phyloP scores from a whole-genome alignment of 768 basidiomycete genomes.

The Xanthoconium purpureum region DNA sequence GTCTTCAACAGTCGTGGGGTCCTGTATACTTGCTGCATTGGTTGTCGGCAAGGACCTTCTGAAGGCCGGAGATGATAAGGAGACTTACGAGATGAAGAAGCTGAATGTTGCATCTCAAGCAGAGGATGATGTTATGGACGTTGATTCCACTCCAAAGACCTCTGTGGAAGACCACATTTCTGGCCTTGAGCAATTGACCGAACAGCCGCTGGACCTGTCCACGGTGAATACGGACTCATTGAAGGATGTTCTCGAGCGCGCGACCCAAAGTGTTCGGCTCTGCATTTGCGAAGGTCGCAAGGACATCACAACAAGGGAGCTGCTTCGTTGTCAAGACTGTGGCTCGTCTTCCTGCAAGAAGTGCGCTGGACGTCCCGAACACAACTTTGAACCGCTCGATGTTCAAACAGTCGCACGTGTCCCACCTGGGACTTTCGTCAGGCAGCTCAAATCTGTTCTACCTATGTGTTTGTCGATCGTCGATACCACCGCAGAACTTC shows the following conservation, averaged over 20 bases:
- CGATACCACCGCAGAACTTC: constrained; percentile 45
- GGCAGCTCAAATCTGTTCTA: constrained; percentile 70
- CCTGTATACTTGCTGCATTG: constrained; percentile 82
- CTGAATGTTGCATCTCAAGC: constrained; percentile 31
- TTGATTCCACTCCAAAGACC: constrained; percentile 36
- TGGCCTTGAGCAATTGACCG: constrained; percentile 66
- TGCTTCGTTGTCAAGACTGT: constrained; percentile 75
- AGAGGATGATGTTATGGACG: constrained; percentile 44
- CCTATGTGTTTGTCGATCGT: constrained; percentile 81
- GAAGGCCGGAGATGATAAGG: constrained; percentile 58
- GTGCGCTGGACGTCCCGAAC: constrained; percentile 90
- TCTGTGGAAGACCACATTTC: constrained; percentile 53
- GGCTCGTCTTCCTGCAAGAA: constrained; percentile 75
- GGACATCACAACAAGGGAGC: constrained; percentile 62
- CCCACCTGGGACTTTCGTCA: constrained; percentile 70
- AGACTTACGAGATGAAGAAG: constrained; percentile 67
- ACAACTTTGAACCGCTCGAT: constrained; percentile 63
- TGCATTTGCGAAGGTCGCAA: constrained; percentile 91
- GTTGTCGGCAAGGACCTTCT: constrained; percentile 64
- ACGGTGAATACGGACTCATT: constrained; percentile 47
- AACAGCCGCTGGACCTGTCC: constrained; percentile 68
- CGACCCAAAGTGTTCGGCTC: constrained; percentile 69
- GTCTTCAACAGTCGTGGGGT: constrained; percentile 95
- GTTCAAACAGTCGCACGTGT: constrained; percentile 53
- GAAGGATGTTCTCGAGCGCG: constrained; percentile 55